Evolutionary conservation across 345 rosid species (phyloP).

Genomic region (Salix arbutifolia): DNA sequence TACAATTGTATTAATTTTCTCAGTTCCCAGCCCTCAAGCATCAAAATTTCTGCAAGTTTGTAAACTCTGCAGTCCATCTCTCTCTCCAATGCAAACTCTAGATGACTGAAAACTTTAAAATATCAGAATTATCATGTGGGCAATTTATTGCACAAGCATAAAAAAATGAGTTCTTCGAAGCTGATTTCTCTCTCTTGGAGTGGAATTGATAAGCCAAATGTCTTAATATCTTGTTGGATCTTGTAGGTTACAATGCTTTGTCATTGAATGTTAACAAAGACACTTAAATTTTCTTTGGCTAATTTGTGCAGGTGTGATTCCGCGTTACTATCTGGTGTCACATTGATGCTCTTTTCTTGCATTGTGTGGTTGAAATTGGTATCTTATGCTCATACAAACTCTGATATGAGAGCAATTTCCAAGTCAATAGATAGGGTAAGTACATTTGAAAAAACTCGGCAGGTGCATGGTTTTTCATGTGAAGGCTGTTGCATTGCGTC

Average conservation of each 20-base stretch:
- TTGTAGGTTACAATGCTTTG: background rate
- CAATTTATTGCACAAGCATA: background rate
- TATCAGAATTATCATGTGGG: background rate
- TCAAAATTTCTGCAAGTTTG: background rate
- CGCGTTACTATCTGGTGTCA: conserved; percentile 74
- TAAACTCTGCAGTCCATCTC: background rate
- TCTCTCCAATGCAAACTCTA: background rate
- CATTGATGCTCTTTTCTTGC: conserved; percentile 91
- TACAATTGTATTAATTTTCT: background rate
- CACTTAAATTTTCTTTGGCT: background rate
- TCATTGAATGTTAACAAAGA: background rate
- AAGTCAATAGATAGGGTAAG: conserved; percentile 64
- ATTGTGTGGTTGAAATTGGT: conserved; percentile 95
- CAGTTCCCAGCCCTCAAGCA: background rate
- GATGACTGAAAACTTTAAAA: background rate
- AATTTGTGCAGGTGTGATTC: conserved; percentile 75
- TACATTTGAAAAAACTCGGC: background rate
- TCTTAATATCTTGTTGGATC: background rate
- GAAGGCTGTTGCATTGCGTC: background rate
- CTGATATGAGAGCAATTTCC: conserved; percentile 69
- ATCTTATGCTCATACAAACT: conserved; percentile 88
- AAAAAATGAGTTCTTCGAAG: background rate
- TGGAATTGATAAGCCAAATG: background rate
- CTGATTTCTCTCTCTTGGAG: background rate
- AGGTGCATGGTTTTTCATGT: background rate